These are phyloP conservation scores for Byssoonygena ceratinophila DNA, from an alignment of 2,329 filamentous ascomycete genomes.

Conservation along the genomic window DNA sequence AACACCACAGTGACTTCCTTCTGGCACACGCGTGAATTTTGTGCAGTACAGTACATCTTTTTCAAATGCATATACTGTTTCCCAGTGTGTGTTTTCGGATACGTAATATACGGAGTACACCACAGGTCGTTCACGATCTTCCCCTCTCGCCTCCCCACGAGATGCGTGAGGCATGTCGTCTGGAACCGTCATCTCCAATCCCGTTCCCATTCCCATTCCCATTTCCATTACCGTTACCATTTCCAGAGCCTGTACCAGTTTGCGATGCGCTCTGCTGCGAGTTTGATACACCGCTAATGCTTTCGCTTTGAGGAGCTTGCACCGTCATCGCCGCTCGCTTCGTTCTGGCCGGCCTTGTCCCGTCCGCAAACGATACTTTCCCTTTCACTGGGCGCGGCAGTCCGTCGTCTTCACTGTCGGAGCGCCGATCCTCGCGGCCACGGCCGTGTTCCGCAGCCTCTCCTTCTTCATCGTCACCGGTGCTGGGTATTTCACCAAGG, in stretches of 20 bases:
- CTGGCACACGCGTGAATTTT: no score
- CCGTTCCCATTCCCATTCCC: slow-evolving; percentile 13
- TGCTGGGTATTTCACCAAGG: slow-evolving; percentile 27
- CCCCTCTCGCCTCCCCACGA: slow-evolving; percentile 13
- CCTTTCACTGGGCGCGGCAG: slow-evolving; percentile 19
- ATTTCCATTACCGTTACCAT: slow-evolving; percentile 15
- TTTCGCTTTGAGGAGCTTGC: background rate
- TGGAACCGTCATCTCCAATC: background rate
- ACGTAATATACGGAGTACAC: no score
- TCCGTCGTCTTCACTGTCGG: slow-evolving; percentile 24
- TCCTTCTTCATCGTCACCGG: slow-evolving; percentile 24
- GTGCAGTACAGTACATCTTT: no score
- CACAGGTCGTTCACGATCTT: background rate
- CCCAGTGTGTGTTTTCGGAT: no score
- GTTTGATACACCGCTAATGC: background rate
- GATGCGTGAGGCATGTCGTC: slow-evolving; percentile 7
- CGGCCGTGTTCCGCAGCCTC: slow-evolving; percentile 20
- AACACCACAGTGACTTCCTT: no score
- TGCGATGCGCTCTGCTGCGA: slow-evolving; percentile 9
- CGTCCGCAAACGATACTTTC: slow-evolving; percentile 29
- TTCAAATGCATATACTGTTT: no score
- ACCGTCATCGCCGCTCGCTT: slow-evolving; percentile 14
- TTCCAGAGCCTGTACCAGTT: background rate
- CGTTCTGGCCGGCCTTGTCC: slow-evolving; percentile 22
- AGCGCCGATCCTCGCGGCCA: slow-evolving; percentile 17